These are phyloP conservation scores for Leccinum rimulosum DNA, from an alignment of 768 basidiomycete genomes.

Conservation along the genomic window DNA sequence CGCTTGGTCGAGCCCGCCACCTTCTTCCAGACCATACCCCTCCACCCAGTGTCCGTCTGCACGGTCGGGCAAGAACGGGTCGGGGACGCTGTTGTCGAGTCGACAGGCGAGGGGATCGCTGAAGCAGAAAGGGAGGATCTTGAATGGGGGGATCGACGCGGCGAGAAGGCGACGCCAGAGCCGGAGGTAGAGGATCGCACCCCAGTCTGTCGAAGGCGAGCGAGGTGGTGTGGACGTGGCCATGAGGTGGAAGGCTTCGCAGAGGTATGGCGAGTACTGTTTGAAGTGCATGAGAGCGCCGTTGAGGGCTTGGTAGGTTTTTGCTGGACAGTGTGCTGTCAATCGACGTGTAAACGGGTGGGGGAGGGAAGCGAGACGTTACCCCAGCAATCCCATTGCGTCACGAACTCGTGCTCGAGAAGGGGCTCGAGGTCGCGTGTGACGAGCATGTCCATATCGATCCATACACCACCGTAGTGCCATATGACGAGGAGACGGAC, in stretches of 20 bases:
- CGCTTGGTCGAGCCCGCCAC: constrained; percentile 58
- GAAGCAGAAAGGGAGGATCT: constrained; percentile 93
- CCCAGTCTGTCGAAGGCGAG: constrained; percentile 89
- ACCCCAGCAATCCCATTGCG: constrained; percentile 99
- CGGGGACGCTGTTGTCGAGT: constrained; percentile 87
- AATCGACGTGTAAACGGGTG: not conserved
- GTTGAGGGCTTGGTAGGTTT: constrained; percentile 76
- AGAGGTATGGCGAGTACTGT: constrained; percentile 89
- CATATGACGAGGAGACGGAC: constrained; percentile 85
- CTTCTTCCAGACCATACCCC: constrained; percentile 50
- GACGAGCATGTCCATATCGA: constrained; percentile 95
- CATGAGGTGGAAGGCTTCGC: constrained; percentile 95
- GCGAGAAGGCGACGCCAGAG: constrained; percentile 84
- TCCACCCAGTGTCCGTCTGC: constrained; percentile 59
- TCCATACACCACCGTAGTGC: constrained; percentile 91
- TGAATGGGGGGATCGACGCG: constrained; percentile 76
- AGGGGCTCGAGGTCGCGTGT: constrained; percentile 84
- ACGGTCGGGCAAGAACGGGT: constrained; percentile 72
- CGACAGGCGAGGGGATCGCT: constrained; percentile 88
- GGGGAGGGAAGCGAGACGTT: constrained; percentile 4
- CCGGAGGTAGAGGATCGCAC: constrained; percentile 85
- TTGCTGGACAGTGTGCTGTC: constrained; percentile 44
- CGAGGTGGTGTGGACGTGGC: constrained; percentile 68
- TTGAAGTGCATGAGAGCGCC: constrained; percentile 95
- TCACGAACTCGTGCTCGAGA: constrained; percentile 92